Percentiles rank a stretch among this genome's conserved stretches.
Conservation (phyloP, 177 flowering plant species). For the Vitis hybrid region DNA sequence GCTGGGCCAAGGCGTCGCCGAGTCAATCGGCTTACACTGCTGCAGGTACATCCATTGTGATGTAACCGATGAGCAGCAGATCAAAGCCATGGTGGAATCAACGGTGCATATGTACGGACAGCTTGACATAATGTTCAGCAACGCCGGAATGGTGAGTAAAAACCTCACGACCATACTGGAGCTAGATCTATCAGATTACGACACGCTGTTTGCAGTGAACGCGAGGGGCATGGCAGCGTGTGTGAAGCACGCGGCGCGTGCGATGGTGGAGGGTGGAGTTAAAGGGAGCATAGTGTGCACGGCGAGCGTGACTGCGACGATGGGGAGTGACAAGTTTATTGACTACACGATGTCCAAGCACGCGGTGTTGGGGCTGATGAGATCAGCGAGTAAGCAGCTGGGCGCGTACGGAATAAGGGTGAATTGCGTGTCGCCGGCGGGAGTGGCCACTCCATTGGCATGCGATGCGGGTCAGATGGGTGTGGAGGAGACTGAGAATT, state of each 20-base stretch:
- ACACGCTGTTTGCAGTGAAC: slow-evolving; percentile 38
- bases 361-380: slow-evolving; percentile 54
- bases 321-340: slow-evolving; percentile 8
- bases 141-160: slow-evolving; percentile 38
- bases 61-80: slow-evolving; percentile 52
- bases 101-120: slow-evolving; percentile 35
- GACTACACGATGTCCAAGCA: slow-evolving; percentile 58
- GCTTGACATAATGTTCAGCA: slow-evolving; percentile 66
- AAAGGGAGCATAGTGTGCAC: slow-evolving; percentile 60
- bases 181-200: slow-evolving; percentile 28
- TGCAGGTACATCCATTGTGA: slow-evolving; percentile 48
- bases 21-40: slow-evolving; percentile 28
- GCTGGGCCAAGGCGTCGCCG: slow-evolving; percentile 29
- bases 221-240: slow-evolving; percentile 49
- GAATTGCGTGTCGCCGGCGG: slow-evolving; percentile 58
- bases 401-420: slow-evolving; percentile 56
- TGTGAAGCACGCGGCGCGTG: slow-evolving; percentile 58
- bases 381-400: slow-evolving; percentile 35
- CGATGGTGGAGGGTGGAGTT: slow-evolving; percentile 42
- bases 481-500: slow-evolving; percentile 23
- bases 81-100: slow-evolving; percentile 29
- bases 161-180: slow-evolving; percentile 28
- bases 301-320: slow-evolving; percentile 29
- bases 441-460: slow-evolving; percentile 40
- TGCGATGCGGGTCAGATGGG: slow-evolving; percentile 1